These are phyloP conservation scores for Cystobasidium onofrii DNA, from an alignment of 768 basidiomycete genomes.

Conservation along the genomic window DNA sequence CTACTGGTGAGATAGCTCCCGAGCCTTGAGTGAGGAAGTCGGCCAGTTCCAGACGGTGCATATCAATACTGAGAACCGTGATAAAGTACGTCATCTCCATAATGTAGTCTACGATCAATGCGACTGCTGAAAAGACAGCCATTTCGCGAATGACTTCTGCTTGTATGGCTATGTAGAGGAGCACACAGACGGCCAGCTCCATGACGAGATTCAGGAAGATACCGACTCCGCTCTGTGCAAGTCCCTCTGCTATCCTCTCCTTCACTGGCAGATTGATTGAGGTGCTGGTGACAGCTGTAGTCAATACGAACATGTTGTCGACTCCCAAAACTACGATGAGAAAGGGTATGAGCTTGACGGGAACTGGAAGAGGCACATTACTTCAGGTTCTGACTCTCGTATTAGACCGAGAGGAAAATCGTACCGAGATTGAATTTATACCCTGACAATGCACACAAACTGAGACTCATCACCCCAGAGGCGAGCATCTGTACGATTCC, in stretches of 20 bases:
- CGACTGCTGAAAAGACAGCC: slow-evolving; percentile 68
- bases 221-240: slow-evolving; percentile 79
- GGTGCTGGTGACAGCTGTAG: slow-evolving; percentile 70
- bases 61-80: slow-evolving; percentile 88
- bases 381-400: too few species aligned
- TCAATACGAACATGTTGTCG: slow-evolving; percentile 90
- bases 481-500: slow-evolving; percentile 83
- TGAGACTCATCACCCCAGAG: slow-evolving; percentile 86
- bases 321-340: slow-evolving; percentile 91
- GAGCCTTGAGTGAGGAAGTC: slow-evolving; percentile 72
- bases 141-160: slow-evolving; percentile 48
- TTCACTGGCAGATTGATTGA: slow-evolving; percentile 80
- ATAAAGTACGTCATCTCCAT: slow-evolving; percentile 92
- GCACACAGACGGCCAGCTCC: slow-evolving; percentile 77
- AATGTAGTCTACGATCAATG: slow-evolving; percentile 94
- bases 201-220: slow-evolving; percentile 86
- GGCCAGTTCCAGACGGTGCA: slow-evolving; percentile 82
- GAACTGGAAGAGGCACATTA: slow-evolving; percentile 35
- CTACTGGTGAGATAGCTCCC: not conserved
- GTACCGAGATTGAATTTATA: slow-evolving; percentile 61
- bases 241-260: slow-evolving; percentile 79
- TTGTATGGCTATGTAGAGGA: slow-evolving; percentile 55
- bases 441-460: slow-evolving; percentile 80
- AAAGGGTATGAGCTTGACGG: slow-evolving; percentile 57
- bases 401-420: not conserved